Evolutionary conservation across 768 basidiomycete species (phyloP).

Genomic region (Cubamyces sp.): DNA sequence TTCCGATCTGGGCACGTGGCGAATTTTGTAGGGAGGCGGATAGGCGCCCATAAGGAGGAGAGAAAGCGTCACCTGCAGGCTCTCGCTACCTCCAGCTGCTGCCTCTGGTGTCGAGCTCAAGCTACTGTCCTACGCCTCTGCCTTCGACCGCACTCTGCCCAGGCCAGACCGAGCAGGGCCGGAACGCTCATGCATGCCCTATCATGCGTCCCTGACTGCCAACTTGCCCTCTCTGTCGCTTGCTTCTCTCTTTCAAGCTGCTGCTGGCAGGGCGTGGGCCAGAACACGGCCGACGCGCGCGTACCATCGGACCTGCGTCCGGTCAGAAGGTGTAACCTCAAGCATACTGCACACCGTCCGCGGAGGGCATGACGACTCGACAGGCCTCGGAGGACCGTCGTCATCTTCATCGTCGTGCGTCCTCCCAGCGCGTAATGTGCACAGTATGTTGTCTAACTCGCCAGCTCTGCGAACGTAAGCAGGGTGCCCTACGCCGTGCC

Average conservation of each 20-base stretch:
- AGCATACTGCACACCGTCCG: conserved; percentile 2
- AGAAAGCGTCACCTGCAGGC: conserved; percentile 7
- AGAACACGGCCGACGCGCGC: conserved; percentile 32
- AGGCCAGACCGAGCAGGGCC: conserved; percentile 24
- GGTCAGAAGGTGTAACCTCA: conserved; percentile 10
- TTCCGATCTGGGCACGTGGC: conserved; percentile 27
- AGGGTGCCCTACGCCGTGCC: conserved; percentile 1
- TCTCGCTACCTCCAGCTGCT: background rate
- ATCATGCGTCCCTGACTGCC: conserved; percentile 41
- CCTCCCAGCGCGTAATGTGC: background rate
- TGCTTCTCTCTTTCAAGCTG: conserved; percentile 47
- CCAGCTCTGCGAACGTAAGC: background rate
- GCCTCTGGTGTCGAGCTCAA: background rate
- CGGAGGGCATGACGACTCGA: conserved; percentile 1
- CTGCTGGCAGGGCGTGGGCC: conserved; percentile 52
- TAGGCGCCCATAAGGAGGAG: conserved; percentile 7
- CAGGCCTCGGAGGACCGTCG: conserved; percentile 8
- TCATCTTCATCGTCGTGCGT: conserved; percentile 14
- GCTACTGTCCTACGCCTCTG: background rate
- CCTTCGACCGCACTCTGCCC: conserved; percentile 10
- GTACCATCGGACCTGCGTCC: conserved; percentile 24
- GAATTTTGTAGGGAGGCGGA: conserved; percentile 8
- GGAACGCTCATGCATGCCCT: conserved; percentile 44
- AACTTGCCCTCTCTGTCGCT: conserved; percentile 35
- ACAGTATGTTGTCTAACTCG: background rate